phyloP scores from a whole-genome alignment of 768 basidiomycete species.

The Cystobasidium ongulense region DNA sequence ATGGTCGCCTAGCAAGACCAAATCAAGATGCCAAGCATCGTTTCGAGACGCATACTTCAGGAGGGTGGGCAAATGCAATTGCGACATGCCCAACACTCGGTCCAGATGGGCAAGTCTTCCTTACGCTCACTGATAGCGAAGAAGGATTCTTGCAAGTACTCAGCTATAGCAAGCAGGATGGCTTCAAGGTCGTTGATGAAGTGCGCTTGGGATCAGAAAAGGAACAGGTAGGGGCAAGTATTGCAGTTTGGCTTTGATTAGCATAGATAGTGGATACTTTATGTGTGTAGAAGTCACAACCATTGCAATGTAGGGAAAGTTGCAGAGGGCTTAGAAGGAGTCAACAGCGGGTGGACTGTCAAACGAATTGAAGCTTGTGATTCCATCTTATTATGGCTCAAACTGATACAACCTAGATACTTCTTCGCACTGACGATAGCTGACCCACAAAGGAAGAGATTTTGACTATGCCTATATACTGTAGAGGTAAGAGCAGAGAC shows the following conservation, averaged over 20 bases:
- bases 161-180: background rate
- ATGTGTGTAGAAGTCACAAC: background rate
- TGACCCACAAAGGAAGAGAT: background rate
- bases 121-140: conserved; percentile 41
- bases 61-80: conserved; percentile 44
- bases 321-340: too few relatives aligned
- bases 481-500: too few relatives aligned
- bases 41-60: conserved; percentile 40
- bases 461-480: background rate
- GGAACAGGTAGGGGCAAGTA: conserved; percentile 20
- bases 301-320: too few relatives aligned
- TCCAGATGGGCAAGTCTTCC: conserved; percentile 25
- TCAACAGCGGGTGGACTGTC: too few relatives aligned
- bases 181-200: conserved; percentile 12
- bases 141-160: conserved; percentile 39
- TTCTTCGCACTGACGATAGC: background rate
- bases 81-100: conserved; percentile 32
- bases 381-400: background rate
- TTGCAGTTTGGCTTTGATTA: conserved; percentile 15
- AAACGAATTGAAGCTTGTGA: too few relatives aligned
- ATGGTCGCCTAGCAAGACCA: conserved; percentile 21
- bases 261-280: background rate
- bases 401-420: background rate
- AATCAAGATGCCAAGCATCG: conserved; percentile 23
- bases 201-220: conserved; percentile 4